Evolutionary conservation across 2,329 filamentous ascomycete species (phyloP).

Genomic region (Lachnellula occidentalis): DNA sequence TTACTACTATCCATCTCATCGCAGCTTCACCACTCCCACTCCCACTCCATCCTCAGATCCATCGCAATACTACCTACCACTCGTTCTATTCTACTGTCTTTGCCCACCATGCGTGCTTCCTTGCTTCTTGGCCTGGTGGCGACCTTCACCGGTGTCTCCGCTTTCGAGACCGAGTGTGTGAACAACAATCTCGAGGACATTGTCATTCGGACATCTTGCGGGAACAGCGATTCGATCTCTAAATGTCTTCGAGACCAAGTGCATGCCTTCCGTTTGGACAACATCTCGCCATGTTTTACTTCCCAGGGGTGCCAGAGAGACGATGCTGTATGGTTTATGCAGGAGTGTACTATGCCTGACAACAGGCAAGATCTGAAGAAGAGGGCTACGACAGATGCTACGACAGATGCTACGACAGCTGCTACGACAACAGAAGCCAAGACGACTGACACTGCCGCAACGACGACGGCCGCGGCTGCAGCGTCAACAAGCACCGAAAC

Average conservation of each 20-base stretch:
- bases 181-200: constrained; percentile 18
- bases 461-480: background rate
- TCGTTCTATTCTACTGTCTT: background rate
- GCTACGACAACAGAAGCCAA: background rate
- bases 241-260: constrained; percentile 17
- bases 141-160: constrained; percentile 16
- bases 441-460: background rate
- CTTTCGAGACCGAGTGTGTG: constrained; percentile 12
- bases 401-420: background rate
- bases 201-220: constrained; percentile 19
- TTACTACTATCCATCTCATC: background rate
- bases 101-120: constrained; percentile 19
- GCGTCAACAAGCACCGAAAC: background rate
- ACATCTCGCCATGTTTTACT: constrained; percentile 22
- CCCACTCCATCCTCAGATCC: too few relatives aligned
- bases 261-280: constrained; percentile 13
- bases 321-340: constrained; percentile 20
- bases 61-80: background rate
- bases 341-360: constrained; percentile 13
- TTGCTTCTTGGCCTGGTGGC: constrained; percentile 14
- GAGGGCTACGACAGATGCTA: background rate
- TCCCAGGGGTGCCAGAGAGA: constrained; percentile 17
- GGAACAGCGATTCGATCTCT: constrained; percentile 13
- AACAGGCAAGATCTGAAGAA: constrained; percentile 17
- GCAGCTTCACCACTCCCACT: too few relatives aligned